Evolutionary conservation across 352 stramenopile genomes (phyloP).

Genomic region (Phytophthora sansomeana): DNA sequence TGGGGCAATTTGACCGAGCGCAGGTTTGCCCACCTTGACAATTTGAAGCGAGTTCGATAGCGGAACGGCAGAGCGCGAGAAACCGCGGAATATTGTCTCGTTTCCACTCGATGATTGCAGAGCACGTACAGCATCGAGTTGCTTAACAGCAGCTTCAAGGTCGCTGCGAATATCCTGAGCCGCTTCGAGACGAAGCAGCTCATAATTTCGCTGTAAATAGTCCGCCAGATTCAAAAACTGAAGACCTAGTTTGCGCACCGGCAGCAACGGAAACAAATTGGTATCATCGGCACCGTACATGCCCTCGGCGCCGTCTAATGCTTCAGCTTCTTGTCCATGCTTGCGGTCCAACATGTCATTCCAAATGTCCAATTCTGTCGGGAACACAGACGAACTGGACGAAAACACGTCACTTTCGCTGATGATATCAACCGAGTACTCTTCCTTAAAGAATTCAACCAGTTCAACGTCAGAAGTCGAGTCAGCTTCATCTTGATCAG

Average conservation of each 20-base stretch:
- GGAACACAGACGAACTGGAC: conserved; percentile 56
- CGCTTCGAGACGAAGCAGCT: conserved; percentile 91
- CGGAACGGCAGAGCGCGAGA: conserved; percentile 51
- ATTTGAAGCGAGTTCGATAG: conserved; percentile 60
- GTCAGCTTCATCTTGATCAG: conserved; percentile 42
- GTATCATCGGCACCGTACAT: conserved; percentile 53
- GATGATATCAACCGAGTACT: conserved; percentile 47
- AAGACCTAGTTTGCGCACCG: conserved; percentile 95
- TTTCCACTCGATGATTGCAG: conserved; percentile 49
- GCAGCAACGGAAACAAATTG: conserved; percentile 65
- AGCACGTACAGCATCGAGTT: conserved; percentile 60
- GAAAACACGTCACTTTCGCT: conserved; percentile 22
- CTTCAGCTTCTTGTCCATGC: not conserved
- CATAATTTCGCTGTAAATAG: conserved; percentile 94
- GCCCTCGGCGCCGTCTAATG: conserved; percentile 17
- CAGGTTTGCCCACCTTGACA: conserved; percentile 88
- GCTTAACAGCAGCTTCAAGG: conserved; percentile 88
- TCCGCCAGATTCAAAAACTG: conserved; percentile 96
- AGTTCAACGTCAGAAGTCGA: conserved; percentile 48
- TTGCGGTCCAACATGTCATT: conserved; percentile 56
- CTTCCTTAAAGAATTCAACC: conserved; percentile 62
- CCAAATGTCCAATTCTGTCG: conserved; percentile 93
- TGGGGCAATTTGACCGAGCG: conserved; percentile 88
- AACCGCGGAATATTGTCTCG: conserved; percentile 70
- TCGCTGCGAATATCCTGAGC: conserved; percentile 87